Evolutionary conservation across 108 stramenopile species (phyloP).

Genomic region (Epipyxis sp.): DNA sequence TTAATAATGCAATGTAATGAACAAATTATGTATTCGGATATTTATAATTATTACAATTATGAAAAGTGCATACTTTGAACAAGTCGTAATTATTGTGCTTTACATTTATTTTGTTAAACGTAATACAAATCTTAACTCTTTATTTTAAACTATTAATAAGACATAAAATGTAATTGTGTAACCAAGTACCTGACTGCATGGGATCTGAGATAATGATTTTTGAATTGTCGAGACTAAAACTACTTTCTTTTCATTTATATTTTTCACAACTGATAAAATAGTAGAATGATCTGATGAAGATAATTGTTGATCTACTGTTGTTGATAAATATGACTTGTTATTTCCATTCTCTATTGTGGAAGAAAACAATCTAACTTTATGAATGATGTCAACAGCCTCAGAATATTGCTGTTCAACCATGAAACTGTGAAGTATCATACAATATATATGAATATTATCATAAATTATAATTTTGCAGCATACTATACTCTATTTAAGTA

Average conservation of each 20-base stretch:
- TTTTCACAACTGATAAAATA: not conserved
- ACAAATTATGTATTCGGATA: not conserved
- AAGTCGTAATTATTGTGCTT: too few relatives aligned
- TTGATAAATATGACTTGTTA: too few relatives aligned
- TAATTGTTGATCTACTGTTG: too few relatives aligned
- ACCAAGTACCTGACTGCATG: not conserved
- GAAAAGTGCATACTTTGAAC: too few relatives aligned
- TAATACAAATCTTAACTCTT: too few relatives aligned
- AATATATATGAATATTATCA: too few relatives aligned
- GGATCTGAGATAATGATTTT: not conserved
- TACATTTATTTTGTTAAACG: too few relatives aligned
- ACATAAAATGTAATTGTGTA: not conserved
- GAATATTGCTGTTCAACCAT: conserved; percentile 33
- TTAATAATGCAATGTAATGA: not conserved
- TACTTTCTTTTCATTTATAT: not conserved
- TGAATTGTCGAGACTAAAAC: not conserved
- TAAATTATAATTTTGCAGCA: too few relatives aligned
- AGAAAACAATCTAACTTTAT: not conserved
- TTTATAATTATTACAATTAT: too few relatives aligned
- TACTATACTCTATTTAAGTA: too few relatives aligned
- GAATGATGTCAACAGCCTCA: conserved; percentile 30
- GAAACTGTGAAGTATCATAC: too few relatives aligned
- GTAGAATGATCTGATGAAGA: not conserved
- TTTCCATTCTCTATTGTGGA: not conserved
- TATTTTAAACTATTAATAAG: not conserved